phyloP scores from a whole-genome alignment of 2,329 filamentous ascomycete genomes.

The Dactylellina leptospora region DNA sequence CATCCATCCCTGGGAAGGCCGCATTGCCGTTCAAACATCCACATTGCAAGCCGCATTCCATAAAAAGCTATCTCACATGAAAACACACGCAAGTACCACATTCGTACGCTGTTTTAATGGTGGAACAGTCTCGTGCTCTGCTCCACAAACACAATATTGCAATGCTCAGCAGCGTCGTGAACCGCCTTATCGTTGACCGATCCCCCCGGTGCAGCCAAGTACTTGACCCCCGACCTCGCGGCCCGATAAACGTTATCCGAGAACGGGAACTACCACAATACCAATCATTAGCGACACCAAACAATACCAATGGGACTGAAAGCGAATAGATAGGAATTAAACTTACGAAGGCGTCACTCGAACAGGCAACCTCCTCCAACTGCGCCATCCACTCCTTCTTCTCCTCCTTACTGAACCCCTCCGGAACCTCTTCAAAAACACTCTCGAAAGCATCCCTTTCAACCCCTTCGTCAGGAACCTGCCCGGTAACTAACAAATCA shows the following conservation, averaged over 20 bases:
- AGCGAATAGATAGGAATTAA: background rate
- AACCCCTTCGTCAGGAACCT: slow-evolving; percentile 73
- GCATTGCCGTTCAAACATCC: too few species aligned
- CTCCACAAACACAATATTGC: slow-evolving; percentile 93
- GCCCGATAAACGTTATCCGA: slow-evolving; percentile 97
- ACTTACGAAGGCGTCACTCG: slow-evolving; percentile 93
- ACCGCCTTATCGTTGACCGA: slow-evolving; percentile 85
- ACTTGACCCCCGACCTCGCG: slow-evolving; percentile 87
- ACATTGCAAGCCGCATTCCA: too few species aligned
- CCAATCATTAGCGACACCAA: slow-evolving; percentile 5
- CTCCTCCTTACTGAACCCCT: slow-evolving; percentile 83
- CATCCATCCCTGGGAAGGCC: too few species aligned
- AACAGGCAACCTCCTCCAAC: slow-evolving; percentile 82
- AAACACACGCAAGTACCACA: background rate
- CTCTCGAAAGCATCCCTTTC: slow-evolving; percentile 88
- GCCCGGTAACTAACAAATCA: slow-evolving; percentile 89
- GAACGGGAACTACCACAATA: slow-evolving; percentile 80
- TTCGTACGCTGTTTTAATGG: slow-evolving; percentile 69
- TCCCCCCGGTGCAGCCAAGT: slow-evolving; percentile 90
- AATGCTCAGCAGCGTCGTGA: slow-evolving; percentile 87
- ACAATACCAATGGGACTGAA: slow-evolving; percentile 3
- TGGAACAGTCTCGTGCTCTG: slow-evolving; percentile 95
- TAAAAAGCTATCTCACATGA: background rate
- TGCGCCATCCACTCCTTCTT: slow-evolving; percentile 84
- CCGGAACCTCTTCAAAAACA: slow-evolving; percentile 88